Evolutionary conservation across 2,329 filamentous ascomycete genomes (phyloP).

Genomic region (Cytospora paraplurivora): DNA sequence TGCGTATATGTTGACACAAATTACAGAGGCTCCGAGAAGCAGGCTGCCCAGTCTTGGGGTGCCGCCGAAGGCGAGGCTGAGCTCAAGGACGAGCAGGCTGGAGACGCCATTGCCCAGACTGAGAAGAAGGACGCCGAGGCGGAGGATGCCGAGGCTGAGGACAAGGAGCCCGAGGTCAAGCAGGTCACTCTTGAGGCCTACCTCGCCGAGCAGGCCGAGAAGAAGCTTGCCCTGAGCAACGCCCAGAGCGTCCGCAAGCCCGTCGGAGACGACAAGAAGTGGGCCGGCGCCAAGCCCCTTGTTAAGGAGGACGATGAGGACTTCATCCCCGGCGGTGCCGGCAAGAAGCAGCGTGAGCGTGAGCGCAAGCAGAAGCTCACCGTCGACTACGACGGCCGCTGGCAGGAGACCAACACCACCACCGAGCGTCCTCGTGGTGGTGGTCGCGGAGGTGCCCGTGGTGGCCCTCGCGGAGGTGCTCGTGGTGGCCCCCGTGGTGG

Average conservation of each 20-base stretch:
- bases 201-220: conserved; percentile 70
- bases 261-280: conserved; percentile 93
- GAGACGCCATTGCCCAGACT: conserved; percentile 81
- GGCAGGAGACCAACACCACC: conserved; percentile 58
- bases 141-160: conserved; percentile 45
- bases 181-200: conserved; percentile 88
- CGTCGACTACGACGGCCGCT: conserved; percentile 85
- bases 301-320: conserved; percentile 68
- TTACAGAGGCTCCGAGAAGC: conserved; percentile 74
- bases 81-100: conserved; percentile 88
- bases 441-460: conserved; percentile 55
- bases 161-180: conserved; percentile 76
- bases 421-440: conserved; percentile 58
- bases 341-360: conserved; percentile 83
- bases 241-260: conserved; percentile 75
- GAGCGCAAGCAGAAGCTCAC: conserved; percentile 90
- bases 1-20: background rate
- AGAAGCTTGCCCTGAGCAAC: conserved; percentile 72
- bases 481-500: conserved; percentile 52
- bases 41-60: conserved; percentile 88
- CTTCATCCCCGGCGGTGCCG: conserved; percentile 73
- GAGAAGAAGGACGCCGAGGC: conserved; percentile 73
- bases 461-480: conserved; percentile 56
- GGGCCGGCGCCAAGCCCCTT: conserved; percentile 78
- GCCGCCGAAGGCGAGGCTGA: conserved; percentile 78